A percentile compares a stretch with the other conserved stretches of the same genome.
Conservation (phyloP, 2,329 filamentous ascomycete species). For the Calonectria pauciramosa region DNA sequence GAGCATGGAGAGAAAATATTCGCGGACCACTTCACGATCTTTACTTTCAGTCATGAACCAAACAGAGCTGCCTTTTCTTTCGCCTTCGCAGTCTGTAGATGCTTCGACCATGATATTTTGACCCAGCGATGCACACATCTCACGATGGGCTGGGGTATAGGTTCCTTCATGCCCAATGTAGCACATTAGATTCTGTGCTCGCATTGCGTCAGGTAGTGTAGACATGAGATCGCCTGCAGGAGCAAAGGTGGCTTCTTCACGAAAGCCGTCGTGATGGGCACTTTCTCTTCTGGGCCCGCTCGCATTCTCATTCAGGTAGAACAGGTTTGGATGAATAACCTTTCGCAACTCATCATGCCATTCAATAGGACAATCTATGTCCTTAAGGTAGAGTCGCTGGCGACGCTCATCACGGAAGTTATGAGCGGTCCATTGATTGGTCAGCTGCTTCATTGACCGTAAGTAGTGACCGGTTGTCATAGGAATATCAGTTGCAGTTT, state of each 20-base stretch:
- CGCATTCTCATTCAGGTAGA: constrained; percentile 89
- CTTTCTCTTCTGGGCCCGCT: constrained; percentile 53
- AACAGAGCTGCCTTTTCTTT: constrained; percentile 88
- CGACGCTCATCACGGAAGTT: constrained; percentile 84
- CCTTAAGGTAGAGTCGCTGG: constrained; percentile 94
- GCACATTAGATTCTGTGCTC: constrained; percentile 97
- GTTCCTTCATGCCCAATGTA: constrained; percentile 98
- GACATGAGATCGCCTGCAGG: constrained; percentile 95
- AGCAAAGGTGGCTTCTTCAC: constrained; percentile 71
- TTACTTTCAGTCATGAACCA: constrained; percentile 99
- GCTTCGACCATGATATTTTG: constrained; percentile 99
- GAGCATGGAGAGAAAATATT: constrained; percentile 93
- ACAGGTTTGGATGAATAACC: constrained; percentile 84
- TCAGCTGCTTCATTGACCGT: constrained; percentile 85
- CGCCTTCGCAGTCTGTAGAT: constrained; percentile 79
- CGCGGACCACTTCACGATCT: constrained; percentile 89
- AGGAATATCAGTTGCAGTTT: constrained; percentile 78
- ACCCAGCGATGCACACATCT: constrained; percentile 97
- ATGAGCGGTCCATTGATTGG: constrained; percentile 82
- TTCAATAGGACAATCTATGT: constrained; percentile 92
- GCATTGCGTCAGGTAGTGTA: constrained; percentile 86
- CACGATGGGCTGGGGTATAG: constrained; percentile 93
- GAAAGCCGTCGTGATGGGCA: constrained; percentile 55
- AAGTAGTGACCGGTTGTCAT: constrained; percentile 94
- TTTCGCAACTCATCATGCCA: constrained; percentile 87